Percentiles rank a stretch among this genome's conserved stretches.
Evolutionary conservation across 1,284 basidiomycete species (phyloP).

Genomic region (Malassezia globosa): DNA sequence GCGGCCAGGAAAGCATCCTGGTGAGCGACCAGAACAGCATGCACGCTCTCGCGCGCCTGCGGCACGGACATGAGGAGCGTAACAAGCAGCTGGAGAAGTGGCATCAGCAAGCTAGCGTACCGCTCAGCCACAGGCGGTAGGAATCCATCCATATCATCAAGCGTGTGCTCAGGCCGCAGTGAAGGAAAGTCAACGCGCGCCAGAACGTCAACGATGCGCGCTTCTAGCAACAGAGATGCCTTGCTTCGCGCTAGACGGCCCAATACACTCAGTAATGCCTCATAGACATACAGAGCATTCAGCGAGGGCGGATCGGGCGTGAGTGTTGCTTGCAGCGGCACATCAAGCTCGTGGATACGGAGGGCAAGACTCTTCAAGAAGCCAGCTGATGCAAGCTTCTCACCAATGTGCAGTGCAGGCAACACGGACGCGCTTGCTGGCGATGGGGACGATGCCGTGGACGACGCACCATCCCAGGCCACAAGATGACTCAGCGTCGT

Average conservation of each 20-base stretch:
- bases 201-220: constrained; percentile 65
- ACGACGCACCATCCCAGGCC: constrained; percentile 9
- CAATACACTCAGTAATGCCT: constrained; percentile 80
- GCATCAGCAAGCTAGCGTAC: constrained; percentile 77
- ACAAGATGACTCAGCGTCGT: constrained; percentile 65
- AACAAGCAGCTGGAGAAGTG: constrained; percentile 66
- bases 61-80: constrained; percentile 34
- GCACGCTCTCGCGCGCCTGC: constrained; percentile 51
- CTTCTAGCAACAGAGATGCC: constrained; percentile 72
- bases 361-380: constrained; percentile 72
- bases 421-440: too few species aligned
- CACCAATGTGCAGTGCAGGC: constrained; percentile 42
- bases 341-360: constrained; percentile 71
- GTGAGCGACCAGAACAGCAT: constrained; percentile 66
- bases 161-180: constrained; percentile 65
- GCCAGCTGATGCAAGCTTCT: constrained; percentile 63
- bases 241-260: constrained; percentile 74
- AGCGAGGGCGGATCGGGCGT: constrained; percentile 85
- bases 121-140: constrained; percentile 73
- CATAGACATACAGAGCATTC: constrained; percentile 86
- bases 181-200: constrained; percentile 78
- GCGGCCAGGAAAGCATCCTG: constrained; percentile 67
- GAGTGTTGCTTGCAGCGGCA: constrained; percentile 65
- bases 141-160: constrained; percentile 69
- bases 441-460: constrained; percentile 49